Evolutionary conservation across 768 basidiomycete species (phyloP).

Genomic region (Lyophyllum semitale): DNA sequence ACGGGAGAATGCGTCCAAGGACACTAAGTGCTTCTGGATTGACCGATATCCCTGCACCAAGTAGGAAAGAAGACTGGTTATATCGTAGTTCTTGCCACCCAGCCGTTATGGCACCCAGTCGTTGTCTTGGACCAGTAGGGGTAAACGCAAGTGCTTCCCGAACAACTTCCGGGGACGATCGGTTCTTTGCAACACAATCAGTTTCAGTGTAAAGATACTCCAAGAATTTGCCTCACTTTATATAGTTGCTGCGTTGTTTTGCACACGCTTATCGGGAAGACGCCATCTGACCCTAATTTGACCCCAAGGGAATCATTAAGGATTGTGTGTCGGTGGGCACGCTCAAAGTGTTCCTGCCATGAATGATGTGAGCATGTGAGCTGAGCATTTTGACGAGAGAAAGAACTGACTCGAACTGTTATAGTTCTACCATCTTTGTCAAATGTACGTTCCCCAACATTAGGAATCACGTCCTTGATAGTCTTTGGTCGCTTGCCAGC

Average conservation of each 20-base stretch:
- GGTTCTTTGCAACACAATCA: constrained; percentile 21
- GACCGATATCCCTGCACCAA: constrained; percentile 39
- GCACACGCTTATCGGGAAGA: constrained; percentile 30
- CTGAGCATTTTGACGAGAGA: background rate
- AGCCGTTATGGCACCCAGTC: constrained; percentile 22
- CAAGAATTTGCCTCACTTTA: constrained; percentile 24
- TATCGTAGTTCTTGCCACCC: constrained; percentile 37
- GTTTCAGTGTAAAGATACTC: no score
- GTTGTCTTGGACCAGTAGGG: constrained; percentile 22
- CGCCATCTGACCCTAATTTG: constrained; percentile 22
- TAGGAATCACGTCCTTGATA: constrained; percentile 27
- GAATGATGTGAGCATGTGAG: background rate
- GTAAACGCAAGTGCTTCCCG: constrained; percentile 29
- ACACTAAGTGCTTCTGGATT: constrained; percentile 28
- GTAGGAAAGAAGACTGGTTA: constrained; percentile 39
- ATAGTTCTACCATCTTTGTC: constrained; percentile 24
- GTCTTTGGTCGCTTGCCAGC: constrained; percentile 21
- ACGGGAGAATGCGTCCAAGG: constrained; percentile 35
- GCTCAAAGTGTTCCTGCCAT: constrained; percentile 29
- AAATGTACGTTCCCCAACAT: constrained; percentile 27
- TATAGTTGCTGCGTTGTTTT: constrained; percentile 29
- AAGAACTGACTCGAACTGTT: constrained; percentile 26
- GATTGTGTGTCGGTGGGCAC: constrained; percentile 21
- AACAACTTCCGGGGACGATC: constrained; percentile 30
- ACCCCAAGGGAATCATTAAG: constrained; percentile 26